A percentile compares a stretch with the other conserved stretches of the same genome.
phyloP scores from a whole-genome alignment of 1,284 basidiomycete species.

The Quambalaria eucalypti region DNA sequence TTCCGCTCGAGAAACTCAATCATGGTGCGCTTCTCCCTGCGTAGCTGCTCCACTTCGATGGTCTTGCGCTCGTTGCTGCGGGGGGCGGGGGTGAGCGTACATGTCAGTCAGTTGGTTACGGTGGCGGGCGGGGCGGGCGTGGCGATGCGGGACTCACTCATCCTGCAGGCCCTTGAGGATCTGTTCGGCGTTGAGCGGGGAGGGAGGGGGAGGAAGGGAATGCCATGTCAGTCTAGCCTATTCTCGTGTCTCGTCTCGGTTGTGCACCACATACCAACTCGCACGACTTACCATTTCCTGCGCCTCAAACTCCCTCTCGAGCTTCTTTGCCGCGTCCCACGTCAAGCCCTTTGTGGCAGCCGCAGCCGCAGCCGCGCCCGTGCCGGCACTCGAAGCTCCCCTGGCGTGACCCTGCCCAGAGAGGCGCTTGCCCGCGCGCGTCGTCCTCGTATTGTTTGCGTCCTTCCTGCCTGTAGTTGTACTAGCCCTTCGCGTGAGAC shows the following conservation, averaged over 20 bases:
- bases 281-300: constrained; percentile 25
- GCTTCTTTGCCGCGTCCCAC: constrained; percentile 20
- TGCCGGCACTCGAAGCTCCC: too few relatives aligned
- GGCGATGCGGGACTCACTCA: too few relatives aligned
- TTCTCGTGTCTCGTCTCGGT: background rate
- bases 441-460: too few relatives aligned
- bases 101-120: too few relatives aligned
- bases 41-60: constrained; percentile 26
- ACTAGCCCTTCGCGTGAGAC: too few relatives aligned
- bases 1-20: constrained; percentile 22
- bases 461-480: too few relatives aligned
- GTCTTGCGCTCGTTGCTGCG: constrained; percentile 32
- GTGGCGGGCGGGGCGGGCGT: too few relatives aligned
- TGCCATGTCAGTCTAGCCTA: background rate
- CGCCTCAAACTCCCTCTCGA: constrained; percentile 31
- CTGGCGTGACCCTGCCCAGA: too few relatives aligned
- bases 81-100: too few relatives aligned
- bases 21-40: constrained; percentile 25
- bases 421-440: too few relatives aligned
- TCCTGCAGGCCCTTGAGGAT: constrained; percentile 34
- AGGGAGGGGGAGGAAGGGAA: background rate
- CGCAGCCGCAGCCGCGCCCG: too few relatives aligned
- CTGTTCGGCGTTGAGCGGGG: background rate
- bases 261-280: background rate
- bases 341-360: constrained; percentile 15